Base-by-base conservation (phyloP, 192 early-diverging fungal genomes). In the Coemansia sp. region DNA sequence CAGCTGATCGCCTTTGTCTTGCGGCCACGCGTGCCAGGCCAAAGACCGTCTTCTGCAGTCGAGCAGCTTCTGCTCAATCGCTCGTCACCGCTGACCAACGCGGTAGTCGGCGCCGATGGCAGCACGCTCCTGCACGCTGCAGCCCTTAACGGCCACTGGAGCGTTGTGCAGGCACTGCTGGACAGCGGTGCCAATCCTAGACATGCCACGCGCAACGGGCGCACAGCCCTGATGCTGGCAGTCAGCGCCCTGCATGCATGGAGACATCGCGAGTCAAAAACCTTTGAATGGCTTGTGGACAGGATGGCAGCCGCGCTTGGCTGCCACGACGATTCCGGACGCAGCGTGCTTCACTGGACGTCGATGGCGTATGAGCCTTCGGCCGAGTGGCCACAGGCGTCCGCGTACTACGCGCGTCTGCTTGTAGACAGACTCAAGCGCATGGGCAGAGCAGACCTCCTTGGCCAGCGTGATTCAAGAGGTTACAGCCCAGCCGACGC, bases 161-260 rank as follows among this genome's bases (percentile, higher is more conserved):
- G 72, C 37, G 65, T 72, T 0, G 81, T 75, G 45, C 72, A 71
- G 64, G 34, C 68, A 52, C 73, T 83, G 54, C 34, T 83, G 63
- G 63, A 37, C 20, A 69, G 66, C 36, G 81, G 76, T 2, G 72
- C 69, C 28, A 72, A 77, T 39, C 33, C 67, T 0, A 39, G 52
- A 17, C 20, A 36, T 2, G 57, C 61, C 0, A 74, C 71, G 56
- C 61, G 68, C 14, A 63, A 71, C 36, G 81, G 81, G 22, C 38
- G 52, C 22, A 83, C 81, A 41, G 56, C 76, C 63, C 76, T 83
- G 54, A 83, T 83, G 81, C 51, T 71, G n/a, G 81, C 64, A 28
- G 66, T 59, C 11, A 32, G 65, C 52, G 52, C 28, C 28, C 14
- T 38, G 11, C 51, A 51, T 32, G 72, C 76, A 45, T 78, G 70